Evolutionary conservation across 805 yeast species (phyloP), one percentile per base, ranked within the genome.

Genomic region (Wickerhamiella sorbophila): DNA sequence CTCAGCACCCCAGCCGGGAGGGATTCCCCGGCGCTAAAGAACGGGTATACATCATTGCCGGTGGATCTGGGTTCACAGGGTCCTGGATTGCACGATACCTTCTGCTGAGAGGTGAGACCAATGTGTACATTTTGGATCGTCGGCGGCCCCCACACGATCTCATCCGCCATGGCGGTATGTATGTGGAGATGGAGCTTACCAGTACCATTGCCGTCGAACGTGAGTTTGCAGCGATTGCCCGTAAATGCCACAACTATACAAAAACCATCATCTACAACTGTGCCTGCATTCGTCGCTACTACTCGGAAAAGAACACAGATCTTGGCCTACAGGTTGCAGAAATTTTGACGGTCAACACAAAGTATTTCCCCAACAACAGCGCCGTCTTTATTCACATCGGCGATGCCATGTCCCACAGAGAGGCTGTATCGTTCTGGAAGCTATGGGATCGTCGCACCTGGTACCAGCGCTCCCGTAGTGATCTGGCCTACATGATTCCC

Each of bases 1-100:
- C 36, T 26, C 15, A n/a, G 18, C 51, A 50, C 31, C 36, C 48
- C 5, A 48, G 50, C 6, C 42, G 48, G 18, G 50, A 44, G 15
- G 52, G 44, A 14, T 36, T 17, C 31, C 41, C 38, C 2, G 42
- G 36, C 4, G 38, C 21, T 10, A 22, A 24, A 6, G 24, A 43
- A 10, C 47, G 56, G 4, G 20, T 48, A 15, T 56, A 54, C 41
- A 39, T 56, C 12, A 39, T 56, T n/a, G 46, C 50, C 5, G 59
- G 60, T 1, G 61, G 59, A 17, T 43, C 51, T n/a, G 60, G 60
- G 8, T 56, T 54, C 37, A 27, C 46, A 20, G 61, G 61, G 5
- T 51, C 60, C 3, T 56, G 61, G 61, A 45, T 56, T 12, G 54
- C 49, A 21, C 48, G 61, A 8, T 56, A 52, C 33, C 47, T 56